Base-by-base conservation (phyloP, 2,329 filamentous ascomycete genomes). In the Nothophoma quercina region DNA sequence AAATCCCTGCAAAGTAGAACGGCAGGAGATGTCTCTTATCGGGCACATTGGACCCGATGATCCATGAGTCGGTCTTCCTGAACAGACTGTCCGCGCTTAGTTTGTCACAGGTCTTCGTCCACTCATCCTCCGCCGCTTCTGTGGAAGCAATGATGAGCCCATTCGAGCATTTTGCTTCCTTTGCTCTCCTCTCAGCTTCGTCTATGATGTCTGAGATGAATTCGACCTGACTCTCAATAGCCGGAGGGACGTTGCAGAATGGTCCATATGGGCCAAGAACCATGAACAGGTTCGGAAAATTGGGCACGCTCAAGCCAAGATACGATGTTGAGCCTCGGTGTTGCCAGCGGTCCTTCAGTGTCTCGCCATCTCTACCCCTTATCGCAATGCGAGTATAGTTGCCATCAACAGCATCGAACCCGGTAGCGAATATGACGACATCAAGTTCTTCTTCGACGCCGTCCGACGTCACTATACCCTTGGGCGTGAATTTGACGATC, bases 231-330 rank as follows among this genome's bases (percentile, higher is more conserved):
- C 63, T 58, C 48, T 77, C 73, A 19, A 75, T 55, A 51, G 64
- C 70, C 19, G 65, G 68, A 1, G 74, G 74, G 2, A 72, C 68
- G 46, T 77, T 78, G 7, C 76, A 75, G 55, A 77, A 78, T 56
- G 72, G 72, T 44, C 78, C 75, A 40, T 78, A 73, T 0, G 77
- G 77, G 0, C 76, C 76, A 62, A 77, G 70, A n/a, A 77, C 63
- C 73, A 78, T 76, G 58, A 70, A 69, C 50, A 59, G 61, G 34
- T 69, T 71, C 5, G 68, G 67, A 42, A 63, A 70, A 6, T 56
- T 56, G 15, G 64, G 51, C 16, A 63, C 59, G 18, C 67, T 69
- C 45, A 72, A 71, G n/a, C 73, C 74, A 46, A 75, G 63, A 15
- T 66, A 70, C 2, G 48, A 43, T 0, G 70, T 74, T 26, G 64